Conservation (phyloP, 2,329 filamentous ascomycete species). For the Colletotrichum sp. region DNA sequence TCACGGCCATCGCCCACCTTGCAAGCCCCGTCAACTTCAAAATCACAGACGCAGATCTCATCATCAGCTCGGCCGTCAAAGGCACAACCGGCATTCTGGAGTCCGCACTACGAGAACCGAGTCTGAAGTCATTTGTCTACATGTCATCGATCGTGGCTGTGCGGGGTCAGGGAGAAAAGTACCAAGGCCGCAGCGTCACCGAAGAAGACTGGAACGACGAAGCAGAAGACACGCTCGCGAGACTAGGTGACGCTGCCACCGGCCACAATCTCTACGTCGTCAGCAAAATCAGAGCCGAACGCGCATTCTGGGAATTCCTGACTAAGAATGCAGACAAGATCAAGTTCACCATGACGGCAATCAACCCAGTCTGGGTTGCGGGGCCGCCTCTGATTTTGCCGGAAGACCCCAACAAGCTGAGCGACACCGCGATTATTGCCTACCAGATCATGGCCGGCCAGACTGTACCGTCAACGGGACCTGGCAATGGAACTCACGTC, state of each 20-base stretch:
- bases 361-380: slow-evolving; percentile 16
- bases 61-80: slow-evolving; percentile 43
- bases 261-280: slow-evolving; percentile 29
- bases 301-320: slow-evolving; percentile 32
- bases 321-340: slow-evolving; percentile 29
- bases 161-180: neutral
- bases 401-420: slow-evolving; percentile 2
- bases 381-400: slow-evolving; percentile 19
- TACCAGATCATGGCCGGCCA: slow-evolving; percentile 21
- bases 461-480: neutral
- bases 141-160: slow-evolving; percentile 28
- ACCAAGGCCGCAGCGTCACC: slow-evolving; percentile 17
- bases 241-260: slow-evolving; percentile 13
- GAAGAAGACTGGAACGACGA: slow-evolving; percentile 35
- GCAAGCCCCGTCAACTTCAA: slow-evolving; percentile 44
- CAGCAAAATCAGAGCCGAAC: slow-evolving; percentile 35
- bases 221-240: slow-evolving; percentile 32
- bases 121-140: slow-evolving; percentile 37
- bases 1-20: slow-evolving; percentile 48
- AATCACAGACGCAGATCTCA: slow-evolving; percentile 41
- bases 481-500: slow-evolving; percentile 8
- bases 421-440: slow-evolving; percentile 23
- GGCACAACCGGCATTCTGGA: slow-evolving; percentile 42
- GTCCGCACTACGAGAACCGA: slow-evolving; percentile 42
- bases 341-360: slow-evolving; percentile 24